Base-by-base conservation (phyloP, 768 basidiomycete genomes). In the Rubroboletus pulcherrimus region DNA sequence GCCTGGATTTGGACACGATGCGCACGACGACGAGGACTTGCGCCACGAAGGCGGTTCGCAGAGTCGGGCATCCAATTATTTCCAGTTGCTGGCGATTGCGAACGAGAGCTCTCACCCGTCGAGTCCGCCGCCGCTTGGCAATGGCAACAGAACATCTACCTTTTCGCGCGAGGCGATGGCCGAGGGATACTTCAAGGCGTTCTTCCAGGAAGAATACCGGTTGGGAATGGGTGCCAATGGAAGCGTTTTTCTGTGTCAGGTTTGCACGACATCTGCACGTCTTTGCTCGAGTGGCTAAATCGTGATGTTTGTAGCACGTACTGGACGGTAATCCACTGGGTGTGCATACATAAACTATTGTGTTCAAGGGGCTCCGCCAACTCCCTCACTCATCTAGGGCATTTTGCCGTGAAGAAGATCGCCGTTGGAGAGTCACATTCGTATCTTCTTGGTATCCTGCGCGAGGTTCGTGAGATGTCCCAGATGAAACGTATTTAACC, bases 151-250 rank as follows among this genome's bases (percentile, higher is more conserved):
- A 39, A 15, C 52, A 3, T 57, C 71, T 33, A 66, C 81, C 1
- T 91, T 91, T 70, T 76, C 83, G 3, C 78, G 82, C 2, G 86
- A 87, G 49, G 78, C 80, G 33, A 89, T 92, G 88, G 92, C 93
- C 0, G 87, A 93, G 51, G 94, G 94, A 0, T 98, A 98, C 68
- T 96, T 95, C 74, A 83, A 87, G 61, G 80, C 91, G 0, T 98
- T 96, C 75, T 98, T 98, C 66, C 83, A 86, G 54, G 94, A 97
- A 64, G 92, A 95, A 61, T 84, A 80, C 57, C 82, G 86, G 55
- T 77, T 98, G 7, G 95, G 95, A 0, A 95, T 97, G 91, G 95
- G 95, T 41, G 94, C 94, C 0, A 93, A 93, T 64, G 95, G 96
- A 2, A 88, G 80, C 26, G 95, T 98, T 1, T 97, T 78, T 67